Conservation (phyloP, 345 rosid species). For the Eucalyptus cladocalyx region DNA sequence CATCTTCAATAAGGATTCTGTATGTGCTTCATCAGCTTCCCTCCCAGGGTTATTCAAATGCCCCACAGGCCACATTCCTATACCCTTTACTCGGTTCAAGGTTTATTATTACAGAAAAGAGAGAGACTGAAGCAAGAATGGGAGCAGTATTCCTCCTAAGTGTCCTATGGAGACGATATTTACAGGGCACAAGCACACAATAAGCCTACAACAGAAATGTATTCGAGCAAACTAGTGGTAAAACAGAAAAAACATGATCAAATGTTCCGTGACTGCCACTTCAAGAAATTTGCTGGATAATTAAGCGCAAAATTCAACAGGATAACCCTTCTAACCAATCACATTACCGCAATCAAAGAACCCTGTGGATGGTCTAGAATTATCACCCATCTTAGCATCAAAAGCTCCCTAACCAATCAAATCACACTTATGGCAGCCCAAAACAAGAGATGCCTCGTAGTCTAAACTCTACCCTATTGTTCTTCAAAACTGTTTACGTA, state of each 20-base stretch:
- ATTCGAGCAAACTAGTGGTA: not conserved
- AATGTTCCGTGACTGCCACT: not conserved
- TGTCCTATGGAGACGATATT: not conserved
- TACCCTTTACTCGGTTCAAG: not conserved
- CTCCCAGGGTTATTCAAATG: not conserved
- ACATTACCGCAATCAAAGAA: not conserved
- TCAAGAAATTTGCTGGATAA: not conserved
- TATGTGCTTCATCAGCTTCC: not conserved
- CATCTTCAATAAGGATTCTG: not conserved
- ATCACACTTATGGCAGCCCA: not conserved
- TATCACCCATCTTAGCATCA: not conserved
- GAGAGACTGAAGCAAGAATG: not conserved
- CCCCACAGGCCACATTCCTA: not conserved
- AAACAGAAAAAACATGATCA: not conserved
- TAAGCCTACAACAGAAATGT: not conserved
- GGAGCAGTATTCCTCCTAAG: not conserved
- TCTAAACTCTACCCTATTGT: not conserved
- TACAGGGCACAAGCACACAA: not conserved
- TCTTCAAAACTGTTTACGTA: not conserved
- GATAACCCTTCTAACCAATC: not conserved
- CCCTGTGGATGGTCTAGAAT: not conserved
- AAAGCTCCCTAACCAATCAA: not conserved
- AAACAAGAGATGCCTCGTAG: not conserved
- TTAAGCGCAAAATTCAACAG: not conserved
- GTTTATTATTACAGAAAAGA: not conserved